Conservation (phyloP, 2,329 filamentous ascomycete species). For the Chaetothyriales sp. region DNA sequence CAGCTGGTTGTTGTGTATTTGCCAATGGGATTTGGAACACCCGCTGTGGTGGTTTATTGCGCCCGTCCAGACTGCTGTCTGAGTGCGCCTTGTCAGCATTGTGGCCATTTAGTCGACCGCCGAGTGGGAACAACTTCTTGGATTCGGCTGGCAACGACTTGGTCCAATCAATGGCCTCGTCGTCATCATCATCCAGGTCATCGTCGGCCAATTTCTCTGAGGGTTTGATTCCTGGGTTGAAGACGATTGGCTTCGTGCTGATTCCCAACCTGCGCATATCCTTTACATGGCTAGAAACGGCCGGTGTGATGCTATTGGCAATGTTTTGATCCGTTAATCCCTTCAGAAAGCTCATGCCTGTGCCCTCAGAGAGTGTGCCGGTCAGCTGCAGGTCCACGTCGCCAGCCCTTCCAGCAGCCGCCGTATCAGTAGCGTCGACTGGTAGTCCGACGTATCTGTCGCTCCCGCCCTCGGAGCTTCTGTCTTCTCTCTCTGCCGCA, state of each 20-base stretch:
- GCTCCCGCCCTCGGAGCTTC: slow-evolving; percentile 20
- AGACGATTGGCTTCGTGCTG: slow-evolving; percentile 24
- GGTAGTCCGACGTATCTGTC: neutral
- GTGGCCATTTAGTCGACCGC: neutral
- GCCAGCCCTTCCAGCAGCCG: neutral
- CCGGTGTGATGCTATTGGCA: slow-evolving; percentile 23
- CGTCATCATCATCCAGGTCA: neutral
- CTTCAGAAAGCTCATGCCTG: slow-evolving; percentile 21
- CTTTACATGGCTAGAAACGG: slow-evolving; percentile 21
- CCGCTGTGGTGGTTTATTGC: neutral
- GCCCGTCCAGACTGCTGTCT: neutral
- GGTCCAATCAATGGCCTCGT: neutral
- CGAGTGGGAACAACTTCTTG: neutral
- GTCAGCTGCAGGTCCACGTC: slow-evolving; percentile 11
- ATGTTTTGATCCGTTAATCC: slow-evolving; percentile 22
- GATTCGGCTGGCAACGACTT: neutral
- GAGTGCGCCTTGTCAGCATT: neutral
- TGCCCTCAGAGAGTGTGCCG: slow-evolving; percentile 16
- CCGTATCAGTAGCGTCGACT: neutral
- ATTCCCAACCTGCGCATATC: slow-evolving; percentile 25
- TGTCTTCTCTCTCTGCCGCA: slow-evolving; percentile 20
- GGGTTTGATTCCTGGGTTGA: slow-evolving; percentile 10
- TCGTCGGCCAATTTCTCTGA: neutral
- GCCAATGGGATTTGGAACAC: neutral
- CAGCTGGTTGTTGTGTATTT: neutral